Conservation (phyloP, 768 basidiomycete genomes). For the Mycena vulgaris region DNA sequence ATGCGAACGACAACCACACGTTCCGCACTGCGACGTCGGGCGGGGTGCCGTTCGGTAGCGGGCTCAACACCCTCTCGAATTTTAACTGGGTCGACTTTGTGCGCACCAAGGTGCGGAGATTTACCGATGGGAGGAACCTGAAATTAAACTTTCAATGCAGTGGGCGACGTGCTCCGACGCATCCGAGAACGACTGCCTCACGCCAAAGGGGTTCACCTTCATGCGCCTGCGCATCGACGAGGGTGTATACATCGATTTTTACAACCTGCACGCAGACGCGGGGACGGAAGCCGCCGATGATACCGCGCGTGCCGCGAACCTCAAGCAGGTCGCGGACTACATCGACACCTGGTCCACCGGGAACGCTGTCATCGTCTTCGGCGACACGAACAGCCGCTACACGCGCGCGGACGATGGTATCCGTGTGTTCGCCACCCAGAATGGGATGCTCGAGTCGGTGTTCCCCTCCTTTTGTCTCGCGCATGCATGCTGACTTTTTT, state of each 20-base stretch:
- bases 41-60: slow-evolving; percentile 52
- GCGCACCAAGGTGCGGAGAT: slow-evolving; percentile 39
- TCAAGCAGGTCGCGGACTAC: slow-evolving; percentile 51
- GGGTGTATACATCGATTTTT: slow-evolving; percentile 53
- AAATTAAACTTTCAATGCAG: not conserved
- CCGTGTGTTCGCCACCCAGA: slow-evolving; percentile 35
- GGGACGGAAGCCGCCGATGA: slow-evolving; percentile 52
- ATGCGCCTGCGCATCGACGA: slow-evolving; percentile 50
- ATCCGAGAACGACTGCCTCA: slow-evolving; percentile 54
- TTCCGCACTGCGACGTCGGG: slow-evolving; percentile 57
- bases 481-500: not conserved
- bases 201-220: slow-evolving; percentile 58
- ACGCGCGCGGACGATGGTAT: slow-evolving; percentile 46
- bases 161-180: slow-evolving; percentile 35
- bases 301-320: slow-evolving; percentile 49
- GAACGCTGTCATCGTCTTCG: slow-evolving; percentile 55
- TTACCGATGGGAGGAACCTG: not conserved
- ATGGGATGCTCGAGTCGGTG: slow-evolving; percentile 25
- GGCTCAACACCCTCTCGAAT: slow-evolving; percentile 55
- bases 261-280: slow-evolving; percentile 58
- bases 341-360: slow-evolving; percentile 48
- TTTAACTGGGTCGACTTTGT: slow-evolving; percentile 52
- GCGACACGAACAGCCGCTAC: slow-evolving; percentile 57
- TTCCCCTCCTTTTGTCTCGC: not conserved
- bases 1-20: slow-evolving; percentile 52